A percentile compares a stretch with the other conserved stretches of the same genome.
These are phyloP conservation scores for Candida sp. DNA, from an alignment of 1,139 yeast genomes.

Conservation along the genomic window DNA sequence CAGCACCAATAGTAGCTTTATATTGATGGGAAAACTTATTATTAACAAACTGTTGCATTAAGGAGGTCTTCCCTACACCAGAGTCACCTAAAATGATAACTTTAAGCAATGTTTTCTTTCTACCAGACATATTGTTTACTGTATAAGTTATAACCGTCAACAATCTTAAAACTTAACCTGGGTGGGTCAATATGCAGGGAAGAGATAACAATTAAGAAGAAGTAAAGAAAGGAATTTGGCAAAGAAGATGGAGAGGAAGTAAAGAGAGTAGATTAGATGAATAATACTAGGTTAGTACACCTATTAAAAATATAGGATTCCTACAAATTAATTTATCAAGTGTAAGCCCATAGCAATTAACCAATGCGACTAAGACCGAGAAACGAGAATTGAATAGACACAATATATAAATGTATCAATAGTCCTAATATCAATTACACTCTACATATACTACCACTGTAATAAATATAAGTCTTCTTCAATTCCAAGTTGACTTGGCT, in stretches of 20 bases:
- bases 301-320: too few relatives aligned
- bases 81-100: constrained; percentile 96
- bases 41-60: constrained; percentile 95
- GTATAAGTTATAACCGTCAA: not conserved
- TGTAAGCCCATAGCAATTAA: too few relatives aligned
- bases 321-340: too few relatives aligned
- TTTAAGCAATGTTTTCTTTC: constrained; percentile 88
- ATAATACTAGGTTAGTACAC: too few relatives aligned
- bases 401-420: too few relatives aligned
- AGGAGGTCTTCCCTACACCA: constrained; percentile 96
- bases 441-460: too few relatives aligned
- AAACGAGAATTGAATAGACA: too few relatives aligned
- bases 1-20: constrained; percentile 98
- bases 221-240: not conserved
- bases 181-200: not conserved
- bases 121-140: constrained; percentile 53
- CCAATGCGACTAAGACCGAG: too few relatives aligned
- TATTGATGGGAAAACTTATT: constrained; percentile 94
- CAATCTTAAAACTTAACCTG: not conserved
- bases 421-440: too few relatives aligned
- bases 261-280: too few relatives aligned
- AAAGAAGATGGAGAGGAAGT: not conserved
- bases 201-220: not conserved
- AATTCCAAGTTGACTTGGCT: too few relatives aligned
- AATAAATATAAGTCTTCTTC: too few relatives aligned